These are phyloP conservation scores for Tephrocybe rancida DNA, from an alignment of 768 basidiomycete species.

Conservation along the genomic window DNA sequence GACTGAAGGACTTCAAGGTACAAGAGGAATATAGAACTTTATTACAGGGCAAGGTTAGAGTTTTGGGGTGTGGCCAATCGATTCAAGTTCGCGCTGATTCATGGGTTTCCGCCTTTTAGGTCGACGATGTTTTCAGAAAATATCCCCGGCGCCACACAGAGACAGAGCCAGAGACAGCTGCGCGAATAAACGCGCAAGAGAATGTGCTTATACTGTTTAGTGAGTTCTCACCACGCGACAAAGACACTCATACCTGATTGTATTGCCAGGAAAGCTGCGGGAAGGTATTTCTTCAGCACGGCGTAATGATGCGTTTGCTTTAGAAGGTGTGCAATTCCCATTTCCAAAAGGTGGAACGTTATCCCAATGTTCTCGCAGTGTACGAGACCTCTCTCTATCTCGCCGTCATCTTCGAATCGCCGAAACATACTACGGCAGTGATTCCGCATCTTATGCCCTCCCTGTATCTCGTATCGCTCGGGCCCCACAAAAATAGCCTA, in stretches of 20 bases:
- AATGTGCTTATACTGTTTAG: slow-evolving; percentile 77
- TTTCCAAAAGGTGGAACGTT: no score
- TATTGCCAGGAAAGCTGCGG: slow-evolving; percentile 64
- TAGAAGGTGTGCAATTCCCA: slow-evolving; percentile 63
- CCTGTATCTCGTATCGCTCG: slow-evolving; percentile 37
- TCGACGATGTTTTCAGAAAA: slow-evolving; percentile 48
- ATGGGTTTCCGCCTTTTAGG: slow-evolving; percentile 30
- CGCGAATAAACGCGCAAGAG: slow-evolving; percentile 57
- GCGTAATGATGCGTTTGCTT: slow-evolving; percentile 60
- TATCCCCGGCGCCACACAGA: slow-evolving; percentile 33
- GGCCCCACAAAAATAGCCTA: slow-evolving; percentile 24
- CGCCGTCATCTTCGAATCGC: slow-evolving; percentile 61
- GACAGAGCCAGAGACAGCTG: slow-evolving; percentile 34
- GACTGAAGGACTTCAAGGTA: slow-evolving; percentile 57
- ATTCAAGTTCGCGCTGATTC: neutral
- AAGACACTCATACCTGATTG: neutral
- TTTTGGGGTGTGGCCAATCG: neutral
- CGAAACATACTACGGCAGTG: slow-evolving; percentile 63
- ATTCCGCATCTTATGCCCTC: slow-evolving; percentile 59
- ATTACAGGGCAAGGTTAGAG: slow-evolving; percentile 62
- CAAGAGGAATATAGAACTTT: slow-evolving; percentile 73
- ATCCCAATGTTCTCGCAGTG: slow-evolving; percentile 37
- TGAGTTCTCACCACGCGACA: slow-evolving; percentile 34
- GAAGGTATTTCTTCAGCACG: slow-evolving; percentile 69
- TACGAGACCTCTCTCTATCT: slow-evolving; percentile 77